These are phyloP conservation scores for Sugiyamaella japonica DNA, from an alignment of 1,139 yeast genomes.

Conservation along the genomic window DNA sequence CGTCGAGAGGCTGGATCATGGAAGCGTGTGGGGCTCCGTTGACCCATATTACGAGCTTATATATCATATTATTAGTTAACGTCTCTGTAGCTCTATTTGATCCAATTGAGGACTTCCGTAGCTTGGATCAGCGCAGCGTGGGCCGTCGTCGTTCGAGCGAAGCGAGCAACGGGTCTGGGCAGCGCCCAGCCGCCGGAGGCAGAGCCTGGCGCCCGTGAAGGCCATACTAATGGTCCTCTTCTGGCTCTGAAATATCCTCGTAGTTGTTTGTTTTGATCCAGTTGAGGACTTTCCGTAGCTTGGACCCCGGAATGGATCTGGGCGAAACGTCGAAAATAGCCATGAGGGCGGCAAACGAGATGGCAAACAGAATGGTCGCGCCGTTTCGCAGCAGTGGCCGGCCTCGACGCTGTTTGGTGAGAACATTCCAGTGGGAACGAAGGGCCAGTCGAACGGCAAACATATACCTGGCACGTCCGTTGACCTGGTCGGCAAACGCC, in stretches of 20 bases:
- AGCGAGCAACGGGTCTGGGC: too few species aligned
- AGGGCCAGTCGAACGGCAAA: constrained; percentile 42
- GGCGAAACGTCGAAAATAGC: constrained; percentile 40
- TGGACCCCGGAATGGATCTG: constrained; percentile 38
- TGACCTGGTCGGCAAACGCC: constrained; percentile 42
- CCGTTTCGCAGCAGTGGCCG: constrained; percentile 36
- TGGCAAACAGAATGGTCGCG: constrained; percentile 39
- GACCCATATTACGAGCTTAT: too few species aligned
- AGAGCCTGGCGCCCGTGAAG: too few species aligned
- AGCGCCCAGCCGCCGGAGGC: too few species aligned
- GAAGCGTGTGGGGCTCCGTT: too few species aligned
- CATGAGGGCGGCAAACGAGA: constrained; percentile 40
- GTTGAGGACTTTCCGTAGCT: constrained; percentile 36
- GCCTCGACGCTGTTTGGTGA: constrained; percentile 34
- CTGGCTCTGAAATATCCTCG: constrained; percentile 29
- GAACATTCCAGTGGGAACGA: constrained; percentile 41
- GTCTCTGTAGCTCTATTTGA: too few species aligned
- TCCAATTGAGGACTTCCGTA: too few species aligned
- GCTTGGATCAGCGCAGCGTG: too few species aligned
- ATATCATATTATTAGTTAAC: too few species aligned
- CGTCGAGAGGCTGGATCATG: too few species aligned
- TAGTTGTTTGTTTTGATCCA: constrained; percentile 39
- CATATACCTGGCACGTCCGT: constrained; percentile 41
- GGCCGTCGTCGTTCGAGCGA: too few species aligned
- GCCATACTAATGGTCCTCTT: neutral